A percentile compares a stretch with the other conserved stretches of the same genome.
Evolutionary conservation across 352 stramenopile species (phyloP).

Genomic region (Phytopythium delawarense): DNA sequence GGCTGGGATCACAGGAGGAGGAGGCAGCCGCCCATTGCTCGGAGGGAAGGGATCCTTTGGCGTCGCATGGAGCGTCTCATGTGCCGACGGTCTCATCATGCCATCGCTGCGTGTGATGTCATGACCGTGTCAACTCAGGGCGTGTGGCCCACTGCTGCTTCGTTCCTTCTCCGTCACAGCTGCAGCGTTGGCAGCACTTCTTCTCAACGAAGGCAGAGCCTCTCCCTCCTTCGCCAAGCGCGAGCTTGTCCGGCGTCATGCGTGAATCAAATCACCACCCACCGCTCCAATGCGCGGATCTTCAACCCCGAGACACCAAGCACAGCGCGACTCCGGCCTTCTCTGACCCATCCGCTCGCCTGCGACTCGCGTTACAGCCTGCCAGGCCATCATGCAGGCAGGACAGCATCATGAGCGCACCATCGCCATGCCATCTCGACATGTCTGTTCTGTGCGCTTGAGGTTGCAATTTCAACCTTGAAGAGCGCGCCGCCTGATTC

Average conservation of each 20-base stretch:
- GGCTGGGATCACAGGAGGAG: no score
- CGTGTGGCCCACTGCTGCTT: no score
- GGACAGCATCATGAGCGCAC: no score
- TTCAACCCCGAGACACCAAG: conserved; percentile 4
- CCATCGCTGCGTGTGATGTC: no score
- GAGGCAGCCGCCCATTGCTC: no score
- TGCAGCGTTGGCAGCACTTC: neutral
- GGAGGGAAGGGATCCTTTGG: no score
- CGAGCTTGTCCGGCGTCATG: neutral
- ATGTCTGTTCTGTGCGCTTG: neutral
- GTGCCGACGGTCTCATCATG: no score
- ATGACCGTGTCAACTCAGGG: no score
- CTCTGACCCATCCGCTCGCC: neutral
- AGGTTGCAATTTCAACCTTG: conserved; percentile 4
- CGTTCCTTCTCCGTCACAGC: neutral
- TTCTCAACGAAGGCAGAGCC: neutral
- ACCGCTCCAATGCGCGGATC: conserved; percentile 1
- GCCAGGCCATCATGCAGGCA: no score
- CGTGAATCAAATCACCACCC: neutral
- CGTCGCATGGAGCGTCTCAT: no score
- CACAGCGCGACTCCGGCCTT: neutral
- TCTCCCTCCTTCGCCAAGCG: no score
- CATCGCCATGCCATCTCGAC: neutral
- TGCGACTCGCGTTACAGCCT: neutral
- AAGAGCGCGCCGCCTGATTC: conserved; percentile 5